Base-by-base conservation (phyloP, 768 basidiomycete genomes). In the Serendipita sp. region DNA sequence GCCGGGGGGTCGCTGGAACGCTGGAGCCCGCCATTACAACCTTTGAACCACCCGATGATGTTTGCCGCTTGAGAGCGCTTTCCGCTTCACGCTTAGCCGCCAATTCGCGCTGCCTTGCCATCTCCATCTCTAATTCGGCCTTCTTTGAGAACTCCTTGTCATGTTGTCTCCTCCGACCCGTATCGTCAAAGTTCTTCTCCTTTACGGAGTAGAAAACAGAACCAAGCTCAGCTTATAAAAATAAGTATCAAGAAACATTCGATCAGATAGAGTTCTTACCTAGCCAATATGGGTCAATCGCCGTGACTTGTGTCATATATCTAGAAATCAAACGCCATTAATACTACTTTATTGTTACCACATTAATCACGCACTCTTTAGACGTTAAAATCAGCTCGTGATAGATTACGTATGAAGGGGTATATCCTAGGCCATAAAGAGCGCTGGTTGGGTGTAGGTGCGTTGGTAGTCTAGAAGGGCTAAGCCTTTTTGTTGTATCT, bases 271-370 rank as follows among this genome's bases (percentile, higher is more conserved):
- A 3, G 2, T 64, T 72, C 80, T 72, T 75, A 90, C 92, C 93
- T 41, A 98, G 81, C 96, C 96, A 99, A 75, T 93, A 93, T 2
- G 96, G 86, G 72, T 98, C 93, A 67, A 98, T 89, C 0, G 95
- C 85, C 2, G 96, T 97, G n/a, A 99, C 96, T 73, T 93, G 92
- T 16, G 94, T 95, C 94, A 97, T 96, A 76, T 99, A 99, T 67
- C 75, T 77, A 69, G 76, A 60, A 48, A 35, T 67, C 56, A 48
- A 63, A 16, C 68, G 66, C 35, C 23, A 72, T 72, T 51, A 68
- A 66, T n/a, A 70, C 68, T n/a, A 70, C 68, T 58, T 65, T 63
- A 2, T 41, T 15, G 16, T 7, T n/a, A 15, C 15, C 38, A 35
- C 2, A 15, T 2, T 23, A 23, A 66, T 30, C 32, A 38, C 68